These are phyloP conservation scores for Durusdinium trenchii DNA, from an alignment of 73 alveolate genomes.

Conservation along the genomic window DNA sequence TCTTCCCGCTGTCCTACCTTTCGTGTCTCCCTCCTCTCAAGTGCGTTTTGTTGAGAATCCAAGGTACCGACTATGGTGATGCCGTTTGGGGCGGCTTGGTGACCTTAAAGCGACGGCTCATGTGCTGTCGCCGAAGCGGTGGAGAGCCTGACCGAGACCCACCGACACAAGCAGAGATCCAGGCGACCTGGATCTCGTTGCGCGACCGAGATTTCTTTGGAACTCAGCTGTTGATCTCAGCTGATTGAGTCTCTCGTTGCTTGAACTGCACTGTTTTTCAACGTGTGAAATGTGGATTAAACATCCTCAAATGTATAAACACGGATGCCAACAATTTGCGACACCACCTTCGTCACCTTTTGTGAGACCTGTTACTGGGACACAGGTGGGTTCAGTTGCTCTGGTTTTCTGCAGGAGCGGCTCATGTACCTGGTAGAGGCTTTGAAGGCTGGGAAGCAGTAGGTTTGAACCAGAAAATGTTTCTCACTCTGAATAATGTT, in stretches of 20 bases:
- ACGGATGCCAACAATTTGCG: no score
- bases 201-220: no score
- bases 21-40: no score
- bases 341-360: no score
- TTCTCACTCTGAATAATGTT: neutral
- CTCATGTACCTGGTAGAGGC: slow-evolving; percentile 84
- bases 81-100: slow-evolving; percentile 74
- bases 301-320: no score
- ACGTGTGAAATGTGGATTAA: no score
- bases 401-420: slow-evolving; percentile 48
- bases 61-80: slow-evolving; percentile 82
- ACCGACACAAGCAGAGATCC: slow-evolving; percentile 88
- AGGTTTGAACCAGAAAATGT: neutral
- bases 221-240: no score
- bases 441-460: slow-evolving; percentile 20
- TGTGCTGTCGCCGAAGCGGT: slow-evolving; percentile 19
- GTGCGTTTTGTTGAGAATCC: neutral
- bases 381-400: neutral
- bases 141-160: slow-evolving; percentile 17
- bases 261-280: no score
- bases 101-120: slow-evolving; percentile 56
- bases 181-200: no score
- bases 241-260: no score
- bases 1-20: no score
- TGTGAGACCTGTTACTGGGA: neutral